Conservation (phyloP, 306 rosid species). For the Corylus heterophylla region DNA sequence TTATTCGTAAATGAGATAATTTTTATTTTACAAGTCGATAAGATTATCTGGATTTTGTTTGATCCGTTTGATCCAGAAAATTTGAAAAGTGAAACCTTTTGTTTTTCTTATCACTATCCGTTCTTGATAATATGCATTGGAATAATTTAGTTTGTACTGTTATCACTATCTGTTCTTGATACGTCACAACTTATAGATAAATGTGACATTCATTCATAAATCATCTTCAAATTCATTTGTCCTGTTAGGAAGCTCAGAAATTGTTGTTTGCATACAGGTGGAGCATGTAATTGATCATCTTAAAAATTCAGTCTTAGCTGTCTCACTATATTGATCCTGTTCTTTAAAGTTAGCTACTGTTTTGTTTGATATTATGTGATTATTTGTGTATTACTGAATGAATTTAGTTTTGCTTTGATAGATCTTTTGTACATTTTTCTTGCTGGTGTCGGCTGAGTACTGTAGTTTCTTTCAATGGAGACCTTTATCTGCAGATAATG, state of each 20-base stretch:
- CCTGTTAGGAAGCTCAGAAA: neutral
- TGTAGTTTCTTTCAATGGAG: neutral
- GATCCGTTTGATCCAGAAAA: no score
- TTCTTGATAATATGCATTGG: no score
- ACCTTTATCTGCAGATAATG: neutral
- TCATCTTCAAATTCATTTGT: neutral
- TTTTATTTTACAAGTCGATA: no score
- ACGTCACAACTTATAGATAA: no score
- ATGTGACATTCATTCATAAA: no score
- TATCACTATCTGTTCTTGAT: no score
- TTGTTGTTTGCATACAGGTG: slow-evolving; percentile 5
- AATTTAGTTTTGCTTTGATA: neutral
- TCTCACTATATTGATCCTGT: neutral
- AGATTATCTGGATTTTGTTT: no score
- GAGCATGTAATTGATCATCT: neutral
- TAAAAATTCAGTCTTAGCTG: neutral
- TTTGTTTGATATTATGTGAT: neutral
- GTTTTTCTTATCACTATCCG: no score
- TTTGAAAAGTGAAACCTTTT: no score
- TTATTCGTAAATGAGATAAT: no score
- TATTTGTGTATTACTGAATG: neutral
- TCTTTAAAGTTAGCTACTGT: neutral
- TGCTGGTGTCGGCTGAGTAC: neutral
- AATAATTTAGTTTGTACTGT: no score
- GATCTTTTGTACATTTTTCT: neutral